phyloP scores from a whole-genome alignment of 2,329 filamentous ascomycete genomes.

The Stagonosporopsis vannaccii region DNA sequence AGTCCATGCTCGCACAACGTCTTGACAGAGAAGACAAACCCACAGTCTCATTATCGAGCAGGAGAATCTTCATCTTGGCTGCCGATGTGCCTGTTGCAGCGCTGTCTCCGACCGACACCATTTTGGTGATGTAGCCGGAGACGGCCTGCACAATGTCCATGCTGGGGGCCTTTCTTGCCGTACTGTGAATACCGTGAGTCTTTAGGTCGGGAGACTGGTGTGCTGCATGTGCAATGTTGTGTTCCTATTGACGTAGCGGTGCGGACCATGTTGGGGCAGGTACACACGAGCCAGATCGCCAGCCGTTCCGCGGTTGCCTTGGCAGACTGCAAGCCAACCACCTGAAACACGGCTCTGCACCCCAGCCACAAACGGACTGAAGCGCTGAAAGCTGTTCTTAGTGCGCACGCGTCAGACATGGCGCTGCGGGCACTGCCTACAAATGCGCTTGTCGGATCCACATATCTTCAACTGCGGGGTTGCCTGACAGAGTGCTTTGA shows the following conservation, averaged over 20 bases:
- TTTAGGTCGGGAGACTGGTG: not conserved
- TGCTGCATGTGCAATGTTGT: not conserved
- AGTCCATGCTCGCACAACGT: conserved; percentile 16
- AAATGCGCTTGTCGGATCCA: not conserved
- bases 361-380: too few species aligned
- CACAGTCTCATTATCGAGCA: conserved; percentile 91
- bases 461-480: not conserved
- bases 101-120: conserved; percentile 84
- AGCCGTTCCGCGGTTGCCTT: conserved; percentile 3
- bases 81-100: conserved; percentile 70
- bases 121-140: conserved; percentile 94
- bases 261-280: conserved; percentile 6
- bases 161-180: conserved; percentile 6
- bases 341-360: not conserved
- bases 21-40: conserved; percentile 55
- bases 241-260: not conserved
- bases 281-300: conserved; percentile 12
- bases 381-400: not conserved
- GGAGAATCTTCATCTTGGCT: conserved; percentile 96
- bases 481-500: not conserved
- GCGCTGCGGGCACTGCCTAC: not conserved
- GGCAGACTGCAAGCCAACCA: not conserved
- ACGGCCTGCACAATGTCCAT: conserved; percentile 97
- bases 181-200: not conserved
- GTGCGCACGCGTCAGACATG: too few species aligned